Base-by-base conservation (phyloP, 225 moss, liverwort and hornwort genomes). In the Bryoerythrophyllum caledonicum region DNA sequence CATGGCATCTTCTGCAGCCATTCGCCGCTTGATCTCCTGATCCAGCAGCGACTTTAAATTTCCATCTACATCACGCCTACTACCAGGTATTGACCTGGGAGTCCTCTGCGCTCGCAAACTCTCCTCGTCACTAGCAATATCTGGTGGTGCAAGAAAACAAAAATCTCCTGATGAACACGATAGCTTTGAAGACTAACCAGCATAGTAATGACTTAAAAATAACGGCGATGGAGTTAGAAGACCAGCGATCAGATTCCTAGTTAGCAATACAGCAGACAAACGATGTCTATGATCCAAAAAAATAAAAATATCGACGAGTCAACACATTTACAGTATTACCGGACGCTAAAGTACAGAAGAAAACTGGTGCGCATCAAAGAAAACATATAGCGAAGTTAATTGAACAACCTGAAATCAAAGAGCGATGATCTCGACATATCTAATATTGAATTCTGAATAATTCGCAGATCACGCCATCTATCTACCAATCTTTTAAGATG, bases 1-100 rank as follows among this genome's bases (percentile, higher is more conserved):
- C 85, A 93, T 83, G 44, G 92, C 96, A 77, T 94, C 96, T 88
- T 97, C 96, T 19, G 92, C 91, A 71, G 83, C 88, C 41, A 89
- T 89, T 72, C 94, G 91, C 35, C 91, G 87, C 81, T 88, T 88
- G 41, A 91, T 91, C 75, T 97, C 96, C 37, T 88, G 82, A 75
- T 88, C 84, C 82, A 97, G 67, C 75, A 91, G 90, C 78, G 76
- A 78, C 72, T 86, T 80, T 34, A 94, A 60, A 65, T 80, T 80
- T 53, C 74, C 86, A 78, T 94, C 88, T 30, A 85, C 68, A 55
- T 85, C 91, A 38, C 83, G 79, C 69, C 91, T 92, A 46, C 80
- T 74, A 81, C 79, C 85, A 81, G 80, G 60, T 69, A 73, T 87
- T 72, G 85, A 80, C 74, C 82, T 86, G 60, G 75, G 59, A 76